Evolutionary conservation across 495 filamentous ascomycete genomes (phyloP), one percentile per base, ranked within the genome.

Genomic region (Aspergillus egyptiacus): DNA sequence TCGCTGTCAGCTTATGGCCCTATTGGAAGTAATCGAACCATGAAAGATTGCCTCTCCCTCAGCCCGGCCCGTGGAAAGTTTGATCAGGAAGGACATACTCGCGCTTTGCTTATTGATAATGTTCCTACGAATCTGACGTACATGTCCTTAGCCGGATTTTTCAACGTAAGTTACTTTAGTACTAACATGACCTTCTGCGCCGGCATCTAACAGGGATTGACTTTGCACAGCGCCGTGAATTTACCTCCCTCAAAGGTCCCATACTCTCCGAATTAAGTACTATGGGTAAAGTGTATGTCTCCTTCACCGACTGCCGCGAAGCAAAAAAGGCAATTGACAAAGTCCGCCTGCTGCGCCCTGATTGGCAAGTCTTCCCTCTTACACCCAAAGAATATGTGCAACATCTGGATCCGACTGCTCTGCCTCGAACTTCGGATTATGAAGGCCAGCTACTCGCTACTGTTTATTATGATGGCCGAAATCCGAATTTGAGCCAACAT

Each of bases 231-330:
- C 64, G 64, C n/a, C 61, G 59, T 25, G 61, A 67, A 52, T 64
- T 64, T 46, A 57, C 45, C n/a, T 64, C 61, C 14, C 46, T 67
- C 30, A 62, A 61, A 44, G 58, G 62, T 13, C 63, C 59, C 28
- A 49, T 62, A 14, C 59, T 64, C 19, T 61, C 58, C 9, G 57
- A 64, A 25, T 53, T 64, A 5, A 60, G 52, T 28, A 54, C 65
- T 15, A 57, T 53, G 39, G 72, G 69, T 6, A 67, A 61, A 7
- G 67, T 82, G n/a, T 81, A 75, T 54, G 58, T 84, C 43, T 73
- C 66, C 3, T 76, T 83, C 52, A 61, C 68, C 11, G 77, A 86
- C 51, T 75, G 84, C 35, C 69, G 72, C 45, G 78, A 83, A 55
- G 73, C 79, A 23, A 72, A 64, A 33, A 68, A 68, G 17, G 65